A percentile compares a stretch with the other conserved stretches of the same genome.
phyloP scores from a whole-genome alignment of 148 eudicot species.

The Gaultheria prostrata region DNA sequence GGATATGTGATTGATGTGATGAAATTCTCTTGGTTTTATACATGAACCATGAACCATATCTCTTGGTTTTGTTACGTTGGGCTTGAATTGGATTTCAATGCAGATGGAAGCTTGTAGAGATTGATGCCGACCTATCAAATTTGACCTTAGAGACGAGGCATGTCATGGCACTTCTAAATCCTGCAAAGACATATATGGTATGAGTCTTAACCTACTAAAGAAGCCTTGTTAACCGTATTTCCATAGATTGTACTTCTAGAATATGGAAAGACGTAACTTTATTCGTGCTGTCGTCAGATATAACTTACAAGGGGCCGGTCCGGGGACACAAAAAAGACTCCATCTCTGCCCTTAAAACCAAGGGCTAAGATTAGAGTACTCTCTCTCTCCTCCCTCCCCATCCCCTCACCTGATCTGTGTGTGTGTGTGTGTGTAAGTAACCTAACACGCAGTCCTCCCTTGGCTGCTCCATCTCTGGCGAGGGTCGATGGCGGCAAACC shows the following conservation, averaged over 20 bases:
- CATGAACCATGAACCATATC: neutral
- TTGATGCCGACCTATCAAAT: slow-evolving; percentile 74
- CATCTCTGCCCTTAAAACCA: too few relatives aligned
- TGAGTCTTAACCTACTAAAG: neutral
- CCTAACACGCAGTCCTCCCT: too few relatives aligned
- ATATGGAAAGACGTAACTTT: neutral
- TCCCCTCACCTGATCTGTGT: too few relatives aligned
- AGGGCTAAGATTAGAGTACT: too few relatives aligned
- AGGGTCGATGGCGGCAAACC: too few relatives aligned
- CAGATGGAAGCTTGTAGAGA: slow-evolving; percentile 98
- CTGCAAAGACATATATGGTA: slow-evolving; percentile 94
- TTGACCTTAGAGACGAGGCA: slow-evolving; percentile 75
- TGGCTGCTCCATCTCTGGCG: too few relatives aligned
- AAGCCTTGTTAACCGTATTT: neutral
- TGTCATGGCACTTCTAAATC: slow-evolving; percentile 79
- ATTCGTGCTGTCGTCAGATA: neutral
- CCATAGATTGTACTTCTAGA: neutral
- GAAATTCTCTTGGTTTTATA: neutral
- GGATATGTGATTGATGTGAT: slow-evolving; percentile 9
- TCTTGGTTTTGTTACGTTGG: neutral
- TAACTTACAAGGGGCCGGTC: neutral
- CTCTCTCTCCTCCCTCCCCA: too few relatives aligned
- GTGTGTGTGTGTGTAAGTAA: too few relatives aligned
- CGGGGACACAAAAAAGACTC: too few relatives aligned
- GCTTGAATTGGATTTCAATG: slow-evolving; percentile 12